Base-by-base conservation (phyloP, 345 rosid species). In the Reutealis trisperma region DNA sequence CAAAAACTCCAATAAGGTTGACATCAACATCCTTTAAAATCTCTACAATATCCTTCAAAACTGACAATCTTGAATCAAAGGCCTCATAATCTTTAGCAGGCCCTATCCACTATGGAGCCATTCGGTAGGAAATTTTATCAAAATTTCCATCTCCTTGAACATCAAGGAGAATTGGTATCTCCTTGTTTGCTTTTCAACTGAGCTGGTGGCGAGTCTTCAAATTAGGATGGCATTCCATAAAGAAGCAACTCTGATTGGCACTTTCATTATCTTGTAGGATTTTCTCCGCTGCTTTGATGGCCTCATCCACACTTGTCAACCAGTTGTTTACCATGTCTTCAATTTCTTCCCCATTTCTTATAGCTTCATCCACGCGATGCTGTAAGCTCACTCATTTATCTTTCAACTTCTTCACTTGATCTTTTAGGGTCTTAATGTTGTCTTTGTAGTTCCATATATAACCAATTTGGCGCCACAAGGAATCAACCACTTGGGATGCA, bases 21-120 rank as follows among this genome's bases (percentile, higher is more conserved):
- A 75, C 49, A 11, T 64, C 54, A 18, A 14, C 22, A 8, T 64
- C 41, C 2, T 30, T 37, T 11, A 75, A 65, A 7, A 52, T 63
- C 32, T 49, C 58, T 52, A 75, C 4, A 2, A 75, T 66, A 22
- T 64, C 47, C n/a, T 42, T 16, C 19, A 64, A 64, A 66, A 54
- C 37, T 18, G 14, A n/a, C 15, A 15, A 15, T 49, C 78, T 75
- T 52, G 78, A 75, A 13, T 75, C 71, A 30, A 51, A 75, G 37
- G 34, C 63, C 41, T 75, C 30, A 27, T 75, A 75, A n/a, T 30
- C 54, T 54, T 66, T 51, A 8, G 18, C 24, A 75, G 71, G 27
- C 34, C 42, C 58, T 9, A n/a, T 73, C 22, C 69, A 14, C 6
- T 16, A 19, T n/a, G 45, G 30, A 24, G 68, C 2, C 22, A n/a